Conservation (phyloP, 352 stramenopile species). For the Pythium brassicae region DNA sequence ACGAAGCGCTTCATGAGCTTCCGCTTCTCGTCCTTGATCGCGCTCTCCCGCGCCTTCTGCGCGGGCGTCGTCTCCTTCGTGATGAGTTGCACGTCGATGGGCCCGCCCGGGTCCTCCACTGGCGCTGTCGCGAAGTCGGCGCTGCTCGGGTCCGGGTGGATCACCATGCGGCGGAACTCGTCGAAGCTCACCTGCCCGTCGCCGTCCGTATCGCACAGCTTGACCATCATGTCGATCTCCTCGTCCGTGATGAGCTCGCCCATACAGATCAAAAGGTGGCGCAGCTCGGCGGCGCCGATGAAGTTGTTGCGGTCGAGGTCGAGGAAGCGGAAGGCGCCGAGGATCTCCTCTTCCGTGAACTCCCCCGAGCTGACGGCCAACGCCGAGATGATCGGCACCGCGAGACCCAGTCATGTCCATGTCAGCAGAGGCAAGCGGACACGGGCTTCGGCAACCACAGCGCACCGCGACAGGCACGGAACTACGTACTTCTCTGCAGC, state of each 20-base stretch:
- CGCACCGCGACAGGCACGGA: background rate
- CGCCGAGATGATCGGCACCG: too few relatives aligned
- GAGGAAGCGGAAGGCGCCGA: slow-evolving; percentile 88
- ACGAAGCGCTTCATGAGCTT: slow-evolving; percentile 69
- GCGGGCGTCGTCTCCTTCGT: slow-evolving; percentile 35
- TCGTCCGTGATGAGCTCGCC: slow-evolving; percentile 94
- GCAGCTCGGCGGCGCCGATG: slow-evolving; percentile 89
- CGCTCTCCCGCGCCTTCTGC: slow-evolving; percentile 43
- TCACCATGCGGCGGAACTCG: slow-evolving; percentile 87
- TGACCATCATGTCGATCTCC: slow-evolving; percentile 92
- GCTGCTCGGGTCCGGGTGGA: slow-evolving; percentile 86
- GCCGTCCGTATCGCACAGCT: slow-evolving; percentile 90
- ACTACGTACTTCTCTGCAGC: slow-evolving; percentile 25
- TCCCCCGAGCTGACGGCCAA: slow-evolving; percentile 38
- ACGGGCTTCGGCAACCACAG: background rate
- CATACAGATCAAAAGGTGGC: slow-evolving; percentile 94
- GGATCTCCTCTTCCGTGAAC: slow-evolving; percentile 92
- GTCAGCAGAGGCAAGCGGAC: background rate
- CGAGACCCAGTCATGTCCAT: background rate
- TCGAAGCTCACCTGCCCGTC: slow-evolving; percentile 92
- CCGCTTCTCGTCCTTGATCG: slow-evolving; percentile 72
- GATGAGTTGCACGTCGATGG: slow-evolving; percentile 27
- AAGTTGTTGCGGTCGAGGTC: slow-evolving; percentile 94
- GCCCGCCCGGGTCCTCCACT: slow-evolving; percentile 15
- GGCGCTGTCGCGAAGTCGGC: slow-evolving; percentile 63